Base-by-base conservation (phyloP, 768 basidiomycete genomes). In the Scleroderma citrinum region DNA sequence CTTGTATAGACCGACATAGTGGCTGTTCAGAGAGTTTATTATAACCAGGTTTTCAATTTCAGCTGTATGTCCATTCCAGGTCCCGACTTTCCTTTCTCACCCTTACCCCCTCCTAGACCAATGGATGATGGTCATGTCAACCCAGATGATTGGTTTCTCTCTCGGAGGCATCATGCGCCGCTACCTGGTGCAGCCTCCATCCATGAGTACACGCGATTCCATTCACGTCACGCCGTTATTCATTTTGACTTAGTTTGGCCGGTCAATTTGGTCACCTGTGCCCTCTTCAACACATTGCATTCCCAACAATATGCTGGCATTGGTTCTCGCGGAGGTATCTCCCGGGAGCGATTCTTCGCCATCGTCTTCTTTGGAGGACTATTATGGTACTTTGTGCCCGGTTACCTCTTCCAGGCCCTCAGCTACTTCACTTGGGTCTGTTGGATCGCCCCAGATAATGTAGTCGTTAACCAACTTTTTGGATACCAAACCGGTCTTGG, bases 251-350 rank as follows among this genome's bases (percentile, higher is more conserved):
- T 49, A 81, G 83, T 88, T 38, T 88, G 86, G 86, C 86, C 86
- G 1, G 75, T 77, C 49, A 81, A 81, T 34, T 70, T 88, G 4
- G 86, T 87, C 13, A 71, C 76, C 0, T 85, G 84, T 56, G 81
- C 83, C 2, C 58, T 87, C 2, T 86, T 85, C 63, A 87, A 87
- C 55, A 87, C 85, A 1, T 72, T 88, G 7, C 86, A 88, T 61
- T 77, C 78, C 0, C 74, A 79, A 44, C 48, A 56, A 7, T 76
- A 76, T 47, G 52, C 64, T 4, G 77, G 77, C 35, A 69, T 71
- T 13, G 72, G 74, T 5, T 56, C 47, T 11, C 69, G 65, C 5
- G 75, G 72, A 12, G 76, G 78, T 16, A 65, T 81, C 45, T 73
- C 74, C 1, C 76, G 81, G 32, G 76, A 73, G 51, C 68, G 72